phyloP scores from a whole-genome alignment of 345 rosid species.

The Xanthoceras sorbifolium region DNA sequence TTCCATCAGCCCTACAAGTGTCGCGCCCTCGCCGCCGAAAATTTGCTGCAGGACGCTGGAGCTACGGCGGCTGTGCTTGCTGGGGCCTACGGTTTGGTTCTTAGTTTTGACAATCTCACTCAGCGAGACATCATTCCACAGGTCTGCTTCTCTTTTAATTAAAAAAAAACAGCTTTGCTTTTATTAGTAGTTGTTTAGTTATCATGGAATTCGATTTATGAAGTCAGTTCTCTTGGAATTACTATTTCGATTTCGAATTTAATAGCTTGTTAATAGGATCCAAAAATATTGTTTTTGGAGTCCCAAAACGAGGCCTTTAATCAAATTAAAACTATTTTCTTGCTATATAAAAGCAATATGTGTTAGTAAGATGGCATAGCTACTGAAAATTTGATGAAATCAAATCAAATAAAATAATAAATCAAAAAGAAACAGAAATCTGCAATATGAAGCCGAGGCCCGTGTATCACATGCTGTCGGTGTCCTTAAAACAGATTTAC shows the following conservation, averaged over 20 bases:
- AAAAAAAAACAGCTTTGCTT: no score
- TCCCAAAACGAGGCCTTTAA: no score
- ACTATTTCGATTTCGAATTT: background rate
- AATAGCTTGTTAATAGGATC: background rate
- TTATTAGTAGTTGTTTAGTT: background rate
- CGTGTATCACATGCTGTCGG: no score
- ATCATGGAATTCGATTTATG: background rate
- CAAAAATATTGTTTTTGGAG: no score
- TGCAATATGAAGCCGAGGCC: no score
- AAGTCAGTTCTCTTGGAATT: background rate
- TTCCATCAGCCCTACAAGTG: background rate
- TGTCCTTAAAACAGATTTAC: no score
- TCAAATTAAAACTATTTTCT: background rate
- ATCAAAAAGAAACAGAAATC: no score
- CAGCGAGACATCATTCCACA: constrained; percentile 59
- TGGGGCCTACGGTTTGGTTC: constrained; percentile 75
- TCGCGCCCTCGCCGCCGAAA: constrained; percentile 11
- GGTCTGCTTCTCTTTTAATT: constrained; percentile 38
- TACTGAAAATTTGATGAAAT: no score
- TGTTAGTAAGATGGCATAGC: no score
- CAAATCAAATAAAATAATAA: no score
- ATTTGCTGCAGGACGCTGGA: constrained; percentile 58
- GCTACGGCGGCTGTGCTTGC: constrained; percentile 70
- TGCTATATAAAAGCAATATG: background rate
- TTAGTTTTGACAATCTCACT: constrained; percentile 65